A percentile compares a stretch with the other conserved stretches of the same genome.
phyloP scores from a whole-genome alignment of 257 asterid genomes.

The Solanum gandarillasii region DNA sequence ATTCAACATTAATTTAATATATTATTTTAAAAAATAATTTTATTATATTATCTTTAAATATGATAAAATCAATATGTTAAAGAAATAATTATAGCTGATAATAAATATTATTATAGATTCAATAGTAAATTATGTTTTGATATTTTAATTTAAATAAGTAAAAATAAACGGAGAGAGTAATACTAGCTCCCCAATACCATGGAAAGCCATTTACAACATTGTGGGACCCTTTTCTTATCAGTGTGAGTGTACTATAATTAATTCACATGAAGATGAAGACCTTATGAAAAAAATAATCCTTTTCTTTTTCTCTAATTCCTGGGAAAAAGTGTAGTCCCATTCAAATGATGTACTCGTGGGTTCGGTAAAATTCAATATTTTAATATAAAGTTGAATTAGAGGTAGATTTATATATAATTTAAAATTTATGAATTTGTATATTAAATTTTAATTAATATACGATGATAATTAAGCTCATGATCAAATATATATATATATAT shows the following conservation, averaged over 20 bases:
- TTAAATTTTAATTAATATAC: background rate
- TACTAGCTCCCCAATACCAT: background rate
- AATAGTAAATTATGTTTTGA: too few relatives aligned
- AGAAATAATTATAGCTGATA: too few relatives aligned
- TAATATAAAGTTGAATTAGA: too few relatives aligned
- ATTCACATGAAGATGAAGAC: background rate
- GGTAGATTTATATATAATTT: too few relatives aligned
- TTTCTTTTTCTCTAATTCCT: background rate
- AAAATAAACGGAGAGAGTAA: fast-evolving
- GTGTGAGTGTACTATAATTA: background rate
- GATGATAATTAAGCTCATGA: background rate
- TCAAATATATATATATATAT: too few relatives aligned
- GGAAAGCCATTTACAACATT: background rate
- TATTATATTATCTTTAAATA: too few relatives aligned
- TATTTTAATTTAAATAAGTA: too few relatives aligned
- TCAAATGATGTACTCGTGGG: background rate
- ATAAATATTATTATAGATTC: too few relatives aligned
- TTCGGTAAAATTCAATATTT: too few relatives aligned
- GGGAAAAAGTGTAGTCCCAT: background rate
- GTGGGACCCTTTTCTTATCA: background rate
- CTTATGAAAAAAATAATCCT: background rate
- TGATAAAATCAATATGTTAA: too few relatives aligned
- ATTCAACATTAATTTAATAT: too few relatives aligned
- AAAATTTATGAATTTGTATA: background rate
- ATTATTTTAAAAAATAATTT: too few relatives aligned